phyloP scores from a whole-genome alignment of 2,329 filamentous ascomycete genomes.

The Talaromyces amestolkiae region DNA sequence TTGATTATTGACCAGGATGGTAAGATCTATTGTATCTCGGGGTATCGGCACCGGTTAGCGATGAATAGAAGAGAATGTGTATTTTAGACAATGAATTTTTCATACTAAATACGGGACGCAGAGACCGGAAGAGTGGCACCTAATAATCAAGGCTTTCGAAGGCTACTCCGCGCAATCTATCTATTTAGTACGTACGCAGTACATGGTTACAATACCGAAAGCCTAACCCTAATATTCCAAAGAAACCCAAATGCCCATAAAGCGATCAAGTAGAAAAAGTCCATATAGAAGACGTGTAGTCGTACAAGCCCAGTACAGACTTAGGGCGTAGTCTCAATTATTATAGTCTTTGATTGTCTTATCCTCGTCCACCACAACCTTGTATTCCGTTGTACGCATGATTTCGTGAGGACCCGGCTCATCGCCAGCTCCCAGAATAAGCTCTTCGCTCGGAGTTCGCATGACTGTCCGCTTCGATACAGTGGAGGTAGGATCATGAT shows the following conservation, averaged over 20 bases:
- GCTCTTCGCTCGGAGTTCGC: conserved; percentile 28
- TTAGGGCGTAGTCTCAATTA: neutral
- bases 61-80: neutral
- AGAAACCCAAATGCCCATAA: neutral
- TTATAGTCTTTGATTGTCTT: neutral
- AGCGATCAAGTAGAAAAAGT: neutral
- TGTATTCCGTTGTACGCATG: conserved; percentile 31
- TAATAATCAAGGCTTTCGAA: neutral
- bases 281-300: neutral
- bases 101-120: neutral
- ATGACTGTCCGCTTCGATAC: conserved; percentile 15
- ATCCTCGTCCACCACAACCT: conserved; percentile 24
- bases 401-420: conserved; percentile 23
- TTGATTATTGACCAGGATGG: neutral
- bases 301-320: neutral
- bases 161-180: too few species aligned
- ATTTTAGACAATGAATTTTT: neutral
- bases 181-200: neutral
- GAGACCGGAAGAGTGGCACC: too few species aligned
- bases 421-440: conserved; percentile 26
- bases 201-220: neutral
- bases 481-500: conserved; percentile 6
- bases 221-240: neutral
- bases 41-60: neutral
- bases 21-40: neutral